Conservation (phyloP, 129 eudicot species). For the Artemisia argyi region DNA sequence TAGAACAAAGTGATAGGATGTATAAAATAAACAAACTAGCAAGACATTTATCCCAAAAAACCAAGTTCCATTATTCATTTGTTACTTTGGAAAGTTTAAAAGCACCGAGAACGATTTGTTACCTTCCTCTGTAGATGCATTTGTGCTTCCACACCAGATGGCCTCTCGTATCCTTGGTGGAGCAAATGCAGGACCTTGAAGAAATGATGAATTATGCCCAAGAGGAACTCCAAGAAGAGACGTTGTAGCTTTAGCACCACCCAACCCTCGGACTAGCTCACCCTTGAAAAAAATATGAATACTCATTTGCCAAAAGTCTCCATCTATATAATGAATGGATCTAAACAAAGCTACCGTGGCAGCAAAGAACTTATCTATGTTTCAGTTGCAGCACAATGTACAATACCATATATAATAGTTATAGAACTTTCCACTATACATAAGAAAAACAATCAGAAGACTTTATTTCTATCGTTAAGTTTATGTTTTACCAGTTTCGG, state of each 20-base stretch:
- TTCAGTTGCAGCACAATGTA: background rate
- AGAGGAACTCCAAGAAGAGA: constrained; percentile 97
- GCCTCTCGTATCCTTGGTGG: constrained; percentile 98
- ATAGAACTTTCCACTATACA: background rate
- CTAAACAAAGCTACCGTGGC: background rate
- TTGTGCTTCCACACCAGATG: constrained; percentile 98
- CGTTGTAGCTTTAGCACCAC: constrained; percentile 82
- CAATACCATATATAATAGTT: background rate
- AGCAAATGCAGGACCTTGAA: constrained; percentile 98
- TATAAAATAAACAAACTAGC: too few relatives aligned
- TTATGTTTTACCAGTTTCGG: background rate
- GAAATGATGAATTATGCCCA: constrained; percentile 96
- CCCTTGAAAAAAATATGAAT: constrained; percentile 46
- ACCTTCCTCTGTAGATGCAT: constrained; percentile 92
- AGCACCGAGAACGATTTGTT: background rate
- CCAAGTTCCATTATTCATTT: constrained; percentile 2
- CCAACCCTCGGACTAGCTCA: constrained; percentile 82
- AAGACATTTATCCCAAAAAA: background rate
- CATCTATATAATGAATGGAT: background rate
- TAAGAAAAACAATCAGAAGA: background rate
- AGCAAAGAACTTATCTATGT: background rate
- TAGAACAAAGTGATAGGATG: too few relatives aligned
- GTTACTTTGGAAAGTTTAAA: background rate
- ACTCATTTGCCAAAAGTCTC: too few relatives aligned
- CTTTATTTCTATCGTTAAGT: background rate